Percentiles rank a stretch among this genome's conserved stretches.
These are phyloP conservation scores for Phytophthora megakarya DNA, from an alignment of 352 stramenopile species.

Conservation along the genomic window DNA sequence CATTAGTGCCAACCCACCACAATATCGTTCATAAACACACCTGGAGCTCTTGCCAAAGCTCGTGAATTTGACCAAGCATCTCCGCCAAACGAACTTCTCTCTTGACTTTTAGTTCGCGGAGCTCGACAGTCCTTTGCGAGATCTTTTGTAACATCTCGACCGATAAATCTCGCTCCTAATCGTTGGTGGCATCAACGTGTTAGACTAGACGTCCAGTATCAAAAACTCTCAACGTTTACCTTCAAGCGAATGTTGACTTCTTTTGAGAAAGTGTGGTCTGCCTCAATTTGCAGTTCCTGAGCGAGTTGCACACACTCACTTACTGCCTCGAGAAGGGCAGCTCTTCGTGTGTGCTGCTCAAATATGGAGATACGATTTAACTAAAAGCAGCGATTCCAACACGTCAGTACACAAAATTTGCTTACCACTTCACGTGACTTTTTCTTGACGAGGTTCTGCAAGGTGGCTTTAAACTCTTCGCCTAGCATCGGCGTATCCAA, in stretches of 20 bases:
- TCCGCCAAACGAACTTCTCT: slow-evolving; percentile 30
- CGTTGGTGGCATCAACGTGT: not conserved
- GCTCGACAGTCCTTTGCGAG: slow-evolving; percentile 38
- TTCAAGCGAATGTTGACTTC: slow-evolving; percentile 36
- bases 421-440: slow-evolving; percentile 39
- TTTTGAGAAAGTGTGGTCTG: slow-evolving; percentile 20
- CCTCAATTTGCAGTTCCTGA: slow-evolving; percentile 31
- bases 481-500: slow-evolving; percentile 18
- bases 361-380: not conserved
- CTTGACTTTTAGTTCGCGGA: slow-evolving; percentile 38
- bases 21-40: slow-evolving; percentile 5
- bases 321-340: slow-evolving; percentile 32
- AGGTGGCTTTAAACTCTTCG: slow-evolving; percentile 29
- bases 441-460: slow-evolving; percentile 23
- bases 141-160: slow-evolving; percentile 42
- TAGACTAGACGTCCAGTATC: too few species aligned
- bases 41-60: slow-evolving; percentile 41
- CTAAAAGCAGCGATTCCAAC: not conserved
- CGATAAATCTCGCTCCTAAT: slow-evolving; percentile 29
- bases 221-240: slow-evolving; percentile 12
- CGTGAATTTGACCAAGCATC: slow-evolving; percentile 39
- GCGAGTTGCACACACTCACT: slow-evolving; percentile 34
- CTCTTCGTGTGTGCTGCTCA: slow-evolving; percentile 28
- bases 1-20: not conserved
- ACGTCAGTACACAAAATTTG: not conserved